Evolutionary conservation across 805 yeast genomes (phyloP).

Genomic region (Kuraishia piskuri): DNA sequence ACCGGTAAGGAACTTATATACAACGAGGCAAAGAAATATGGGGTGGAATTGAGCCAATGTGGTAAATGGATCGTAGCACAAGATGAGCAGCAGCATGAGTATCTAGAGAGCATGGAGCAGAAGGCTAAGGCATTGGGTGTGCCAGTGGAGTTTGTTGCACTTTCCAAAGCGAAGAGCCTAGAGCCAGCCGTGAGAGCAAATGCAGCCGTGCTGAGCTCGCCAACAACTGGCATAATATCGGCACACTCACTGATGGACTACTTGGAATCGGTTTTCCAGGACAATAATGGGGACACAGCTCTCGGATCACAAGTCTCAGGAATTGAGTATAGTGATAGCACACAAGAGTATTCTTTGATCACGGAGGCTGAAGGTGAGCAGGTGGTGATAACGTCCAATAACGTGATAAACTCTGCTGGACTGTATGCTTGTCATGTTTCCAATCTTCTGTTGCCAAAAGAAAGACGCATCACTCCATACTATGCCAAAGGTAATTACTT

Average conservation of each 20-base stretch:
- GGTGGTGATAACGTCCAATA: constrained; percentile 36
- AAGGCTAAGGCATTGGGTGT: constrained; percentile 41
- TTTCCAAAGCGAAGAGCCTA: constrained; percentile 30
- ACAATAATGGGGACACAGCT: constrained; percentile 56
- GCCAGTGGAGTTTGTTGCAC: constrained; percentile 48
- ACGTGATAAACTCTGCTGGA: constrained; percentile 75
- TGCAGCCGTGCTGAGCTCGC: constrained; percentile 58
- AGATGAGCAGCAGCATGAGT: constrained; percentile 49
- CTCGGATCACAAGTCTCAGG: constrained; percentile 49
- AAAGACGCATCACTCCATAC: constrained; percentile 46
- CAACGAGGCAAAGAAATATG: constrained; percentile 31
- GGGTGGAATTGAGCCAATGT: constrained; percentile 51
- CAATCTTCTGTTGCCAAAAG: constrained; percentile 58
- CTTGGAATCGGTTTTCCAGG: constrained; percentile 44
- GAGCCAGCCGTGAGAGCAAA: constrained; percentile 67
- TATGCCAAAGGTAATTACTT: constrained; percentile 87
- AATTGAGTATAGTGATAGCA: constrained; percentile 18
- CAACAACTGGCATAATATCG: constrained; percentile 77
- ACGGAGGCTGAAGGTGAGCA: constrained; percentile 19
- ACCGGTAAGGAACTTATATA: constrained; percentile 69
- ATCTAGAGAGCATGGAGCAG: constrained; percentile 42
- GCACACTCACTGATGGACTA: constrained; percentile 71
- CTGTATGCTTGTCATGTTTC: constrained; percentile 64
- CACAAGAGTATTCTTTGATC: constrained; percentile 18
- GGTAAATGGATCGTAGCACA: constrained; percentile 91